Evolutionary conservation across 1,284 basidiomycete genomes (phyloP), one percentile per base, ranked within the genome.

Genomic region (Pyrrhoderma noxium): DNA sequence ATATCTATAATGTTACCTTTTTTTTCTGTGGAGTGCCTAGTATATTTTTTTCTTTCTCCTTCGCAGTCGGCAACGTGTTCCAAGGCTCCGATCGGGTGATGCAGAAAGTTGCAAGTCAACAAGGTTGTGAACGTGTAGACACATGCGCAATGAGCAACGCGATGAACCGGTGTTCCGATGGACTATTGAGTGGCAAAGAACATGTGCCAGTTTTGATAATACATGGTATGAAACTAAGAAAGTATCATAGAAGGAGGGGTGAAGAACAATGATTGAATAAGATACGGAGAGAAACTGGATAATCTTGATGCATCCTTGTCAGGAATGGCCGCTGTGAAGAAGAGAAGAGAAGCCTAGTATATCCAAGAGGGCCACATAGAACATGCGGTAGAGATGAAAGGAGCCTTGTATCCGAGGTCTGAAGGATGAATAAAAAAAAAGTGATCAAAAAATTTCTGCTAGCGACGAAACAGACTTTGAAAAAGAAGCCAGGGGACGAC

Each of bases 61-160:
- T 43, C 37, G 36, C 35, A 31, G 44, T 42, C 54, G 45, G 51
- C 39, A 56, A 56, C 51, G 54, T 56, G 53, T 50, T 38, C 9
- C 41, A 49, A 56, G 52, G 45, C 52, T 52, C 51, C 50, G 54
- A 49, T 52, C 51, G 41, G 54, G 44, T 44, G 51, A 52, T 52
- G 38, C 45, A 56, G 52, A 35, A 46, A 43, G 42, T 47, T 48
- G 36, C 46, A 45, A 43, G 34, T 42, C 50, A 46, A 56, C 54
- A 56, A 56, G 54, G 54, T 56, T 40, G 54, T 52, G 47, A 56
- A 56, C 50, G 54, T 52, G 50, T 18, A 51, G 49, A 38, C 45
- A 56, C 54, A 48, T 40, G 54, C 22, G 46, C 22, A 34, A 25
- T 52, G 51, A 38, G 27, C 43, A 37, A 39, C 38, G 51, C 47